Base-by-base conservation (phyloP, 148 eudicot species). In the Limonium bicolor region DNA sequence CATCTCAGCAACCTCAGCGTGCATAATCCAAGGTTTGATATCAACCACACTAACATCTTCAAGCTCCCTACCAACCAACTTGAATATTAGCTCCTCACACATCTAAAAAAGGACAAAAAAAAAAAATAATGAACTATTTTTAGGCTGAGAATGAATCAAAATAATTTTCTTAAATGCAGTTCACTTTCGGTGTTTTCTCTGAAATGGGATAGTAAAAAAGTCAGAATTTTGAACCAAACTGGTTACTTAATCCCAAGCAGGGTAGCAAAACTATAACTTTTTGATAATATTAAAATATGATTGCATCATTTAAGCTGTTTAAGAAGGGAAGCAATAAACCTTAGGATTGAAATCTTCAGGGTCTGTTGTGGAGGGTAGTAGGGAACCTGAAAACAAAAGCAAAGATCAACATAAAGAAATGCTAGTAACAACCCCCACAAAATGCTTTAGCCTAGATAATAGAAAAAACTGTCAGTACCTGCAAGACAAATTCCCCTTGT, bases 1-100 rank as follows among this genome's bases (percentile, higher is more conserved):
- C 43, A 71, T 76, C 51, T 90, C 85, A 45, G 95, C 95, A 54
- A 90, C 95, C 68, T 90, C 95, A 25, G 99, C 99, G 61, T 90
- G 87, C 99, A 90, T 90, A 57, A 80, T 85, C 99, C 99, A 90
- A 26, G 93, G 99, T 67, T 80, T 90, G 36, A 81, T 59, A 64
- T 80, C 93, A 48, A 72, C 21, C 42, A 85, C 95, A 53, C 67
- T 51, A 30, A 90, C 37, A 65, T 90, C 99, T 53, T 72, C 67
- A 67, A 84, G 78, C 68, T 80, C 77, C 30, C 63, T 81, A 17
- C 99, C 99, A 46, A 71, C 93, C 57, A 90, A 66, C 55, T 75
- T 70, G 61, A 66, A 53, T 42, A 90, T 78, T 52, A 90, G 32
- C 41, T 55, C 61, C 70, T 70, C 80, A 69, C 99, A 90, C 65